phyloP scores from a whole-genome alignment of 2,329 filamentous ascomycete species.

The Chaetomium globosum region DNA sequence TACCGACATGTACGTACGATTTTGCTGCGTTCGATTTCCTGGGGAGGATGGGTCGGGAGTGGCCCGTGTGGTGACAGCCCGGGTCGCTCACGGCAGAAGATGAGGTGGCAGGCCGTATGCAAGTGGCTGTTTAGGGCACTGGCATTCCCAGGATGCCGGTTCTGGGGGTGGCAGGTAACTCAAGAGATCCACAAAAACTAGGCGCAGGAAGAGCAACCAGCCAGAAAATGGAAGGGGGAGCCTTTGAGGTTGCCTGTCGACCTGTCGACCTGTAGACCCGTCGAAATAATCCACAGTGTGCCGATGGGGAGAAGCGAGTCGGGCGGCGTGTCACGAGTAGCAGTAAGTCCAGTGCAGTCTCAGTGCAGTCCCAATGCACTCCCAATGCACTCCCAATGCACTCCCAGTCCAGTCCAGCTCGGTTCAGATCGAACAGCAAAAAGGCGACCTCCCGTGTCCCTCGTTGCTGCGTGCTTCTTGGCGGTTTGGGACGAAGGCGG shows the following conservation, averaged over 20 bases:
- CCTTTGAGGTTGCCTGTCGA: not conserved
- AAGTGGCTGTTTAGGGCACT: constrained; percentile 49
- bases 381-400: too few species aligned
- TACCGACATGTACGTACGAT: constrained; percentile 39
- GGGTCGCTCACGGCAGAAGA: constrained; percentile 46
- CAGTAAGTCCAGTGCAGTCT: too few species aligned
- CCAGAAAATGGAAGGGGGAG: not conserved
- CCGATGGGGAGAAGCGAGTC: not conserved
- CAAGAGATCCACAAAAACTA: constrained; percentile 30
- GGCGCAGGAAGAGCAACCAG: constrained; percentile 4
- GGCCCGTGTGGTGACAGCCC: constrained; percentile 45
- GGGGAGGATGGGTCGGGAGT: constrained; percentile 44
- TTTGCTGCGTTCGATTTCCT: constrained; percentile 35
- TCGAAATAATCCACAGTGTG: not conserved
- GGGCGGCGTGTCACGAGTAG: not conserved
- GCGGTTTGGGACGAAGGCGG: constrained; percentile 6
- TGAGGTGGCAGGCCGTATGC: constrained; percentile 54
- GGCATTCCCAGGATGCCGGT: constrained; percentile 39
- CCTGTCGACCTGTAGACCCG: too few species aligned
- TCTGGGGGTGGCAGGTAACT: constrained; percentile 27
- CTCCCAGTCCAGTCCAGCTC: not conserved
- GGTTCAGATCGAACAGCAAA: not conserved
- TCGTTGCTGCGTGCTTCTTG: constrained; percentile 7
- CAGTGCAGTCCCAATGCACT: not conserved
- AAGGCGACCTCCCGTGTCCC: constrained; percentile 14